These are phyloP conservation scores for Oxyria digyna DNA, from an alignment of 148 eudicot genomes.

Conservation along the genomic window DNA sequence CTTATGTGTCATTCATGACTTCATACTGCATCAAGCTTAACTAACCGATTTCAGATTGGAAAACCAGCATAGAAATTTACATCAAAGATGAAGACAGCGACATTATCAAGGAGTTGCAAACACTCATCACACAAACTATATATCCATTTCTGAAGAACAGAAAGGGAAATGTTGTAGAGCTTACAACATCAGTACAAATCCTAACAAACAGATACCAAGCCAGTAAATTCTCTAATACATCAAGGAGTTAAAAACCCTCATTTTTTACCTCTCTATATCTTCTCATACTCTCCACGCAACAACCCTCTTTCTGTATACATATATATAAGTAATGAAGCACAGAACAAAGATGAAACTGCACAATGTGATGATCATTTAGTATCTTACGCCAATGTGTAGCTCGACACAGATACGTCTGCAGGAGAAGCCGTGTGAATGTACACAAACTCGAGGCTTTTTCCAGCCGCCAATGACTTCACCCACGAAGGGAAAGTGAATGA, in stretches of 20 bases:
- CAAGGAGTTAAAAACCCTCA: background rate
- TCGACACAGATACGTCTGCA: slow-evolving; percentile 52
- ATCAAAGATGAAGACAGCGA: background rate
- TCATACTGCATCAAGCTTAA: too few relatives aligned
- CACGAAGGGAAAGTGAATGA: slow-evolving; percentile 66
- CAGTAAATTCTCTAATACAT: background rate
- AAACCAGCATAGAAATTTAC: background rate
- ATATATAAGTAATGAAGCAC: slow-evolving; percentile 31
- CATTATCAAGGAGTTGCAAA: background rate
- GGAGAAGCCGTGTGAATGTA: slow-evolving; percentile 67
- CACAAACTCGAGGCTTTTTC: slow-evolving; percentile 78
- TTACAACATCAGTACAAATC: background rate
- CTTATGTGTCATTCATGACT: too few relatives aligned
- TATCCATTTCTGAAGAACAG: background rate
- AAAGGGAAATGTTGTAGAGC: background rate
- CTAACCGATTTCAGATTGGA: background rate
- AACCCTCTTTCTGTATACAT: background rate
- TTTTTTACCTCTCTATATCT: background rate
- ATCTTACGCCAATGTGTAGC: slow-evolving; percentile 46
- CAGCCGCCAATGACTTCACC: slow-evolving; percentile 54
- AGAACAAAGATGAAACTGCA: slow-evolving; percentile 98
- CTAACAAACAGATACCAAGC: background rate
- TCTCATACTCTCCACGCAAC: too few relatives aligned
- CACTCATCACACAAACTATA: background rate
- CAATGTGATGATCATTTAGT: slow-evolving; percentile 20